phyloP scores from a whole-genome alignment of 73 alveolate genomes.

The Tetrahymena elliotti region DNA sequence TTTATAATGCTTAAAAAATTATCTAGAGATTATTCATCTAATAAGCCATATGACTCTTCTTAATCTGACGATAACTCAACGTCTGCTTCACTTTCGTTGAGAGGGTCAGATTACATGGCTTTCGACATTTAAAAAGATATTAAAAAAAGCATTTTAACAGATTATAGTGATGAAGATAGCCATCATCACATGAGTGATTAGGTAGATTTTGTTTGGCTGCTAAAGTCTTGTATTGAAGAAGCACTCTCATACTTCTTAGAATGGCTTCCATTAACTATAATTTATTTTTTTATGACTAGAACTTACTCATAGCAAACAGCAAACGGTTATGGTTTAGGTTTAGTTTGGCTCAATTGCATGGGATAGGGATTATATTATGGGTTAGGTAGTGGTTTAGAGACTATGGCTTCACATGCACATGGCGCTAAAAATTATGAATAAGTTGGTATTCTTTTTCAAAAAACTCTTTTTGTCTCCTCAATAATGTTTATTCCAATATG shows the following conservation, averaged over 20 bases:
- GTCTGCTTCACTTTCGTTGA: neutral
- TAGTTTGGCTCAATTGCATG: neutral
- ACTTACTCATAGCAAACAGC: neutral
- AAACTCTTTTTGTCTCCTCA: neutral
- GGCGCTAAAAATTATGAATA: slow-evolving; percentile 21
- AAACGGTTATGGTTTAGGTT: neutral
- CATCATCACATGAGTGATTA: neutral
- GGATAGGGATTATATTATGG: neutral
- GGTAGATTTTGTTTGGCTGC: neutral
- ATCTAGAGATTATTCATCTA: neutral
- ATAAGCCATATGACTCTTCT: neutral
- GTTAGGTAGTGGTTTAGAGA: neutral
- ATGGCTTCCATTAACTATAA: neutral
- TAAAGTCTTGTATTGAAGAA: neutral
- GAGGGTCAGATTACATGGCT: neutral
- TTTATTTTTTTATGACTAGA: neutral
- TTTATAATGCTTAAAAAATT: neutral
- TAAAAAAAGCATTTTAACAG: neutral
- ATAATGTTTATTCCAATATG: slow-evolving; percentile 10
- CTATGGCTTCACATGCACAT: slow-evolving; percentile 8
- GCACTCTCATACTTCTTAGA: neutral
- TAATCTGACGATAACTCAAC: neutral
- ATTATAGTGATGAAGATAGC: neutral
- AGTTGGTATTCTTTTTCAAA: neutral
- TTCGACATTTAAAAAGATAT: neutral